Evolutionary conservation across 805 yeast species (phyloP).

Genomic region (Debaryomyces prosopidis): DNA sequence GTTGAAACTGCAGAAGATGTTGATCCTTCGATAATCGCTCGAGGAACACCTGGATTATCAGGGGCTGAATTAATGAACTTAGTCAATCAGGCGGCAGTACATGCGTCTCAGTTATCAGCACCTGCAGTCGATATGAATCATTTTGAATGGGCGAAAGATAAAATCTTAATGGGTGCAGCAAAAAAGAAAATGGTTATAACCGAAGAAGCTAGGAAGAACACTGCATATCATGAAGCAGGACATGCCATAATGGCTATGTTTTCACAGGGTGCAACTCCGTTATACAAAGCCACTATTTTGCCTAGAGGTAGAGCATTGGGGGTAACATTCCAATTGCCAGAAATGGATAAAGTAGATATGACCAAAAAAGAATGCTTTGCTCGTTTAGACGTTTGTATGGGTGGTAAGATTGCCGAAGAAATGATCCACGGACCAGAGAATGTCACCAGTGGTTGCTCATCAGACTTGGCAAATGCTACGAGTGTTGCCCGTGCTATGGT

Average conservation of each 20-base stretch:
- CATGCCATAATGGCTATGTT: slow-evolving; percentile 98
- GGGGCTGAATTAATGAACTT: slow-evolving; percentile 97
- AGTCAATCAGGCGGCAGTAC: slow-evolving; percentile 97
- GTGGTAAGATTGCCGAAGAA: slow-evolving; percentile 97
- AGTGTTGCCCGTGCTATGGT: slow-evolving; percentile 96
- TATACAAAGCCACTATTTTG: slow-evolving; percentile 93
- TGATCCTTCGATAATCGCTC: slow-evolving; percentile 85
- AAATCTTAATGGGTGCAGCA: slow-evolving; percentile 97
- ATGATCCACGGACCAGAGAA: slow-evolving; percentile 86
- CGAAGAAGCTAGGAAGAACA: slow-evolving; percentile 87
- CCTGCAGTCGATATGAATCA: slow-evolving; percentile 86
- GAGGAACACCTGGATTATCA: slow-evolving; percentile 97
- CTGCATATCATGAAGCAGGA: slow-evolving; percentile 99
- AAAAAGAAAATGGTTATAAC: slow-evolving; percentile 97
- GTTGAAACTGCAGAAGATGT: slow-evolving; percentile 84
- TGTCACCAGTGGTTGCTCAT: slow-evolving; percentile 93
- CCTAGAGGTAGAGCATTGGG: slow-evolving; percentile 98
- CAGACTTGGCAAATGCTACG: slow-evolving; percentile 89
- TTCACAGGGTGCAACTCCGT: slow-evolving; percentile 90
- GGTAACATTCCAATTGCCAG: slow-evolving; percentile 95
- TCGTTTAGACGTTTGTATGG: slow-evolving; percentile 96
- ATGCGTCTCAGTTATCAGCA: slow-evolving; percentile 92
- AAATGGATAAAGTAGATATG: slow-evolving; percentile 95
- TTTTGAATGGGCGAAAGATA: slow-evolving; percentile 99
- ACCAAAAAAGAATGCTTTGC: slow-evolving; percentile 89